A percentile compares a stretch with the other conserved stretches of the same genome.
Conservation (phyloP, 306 rosid genomes). For the Vicia faba region DNA sequence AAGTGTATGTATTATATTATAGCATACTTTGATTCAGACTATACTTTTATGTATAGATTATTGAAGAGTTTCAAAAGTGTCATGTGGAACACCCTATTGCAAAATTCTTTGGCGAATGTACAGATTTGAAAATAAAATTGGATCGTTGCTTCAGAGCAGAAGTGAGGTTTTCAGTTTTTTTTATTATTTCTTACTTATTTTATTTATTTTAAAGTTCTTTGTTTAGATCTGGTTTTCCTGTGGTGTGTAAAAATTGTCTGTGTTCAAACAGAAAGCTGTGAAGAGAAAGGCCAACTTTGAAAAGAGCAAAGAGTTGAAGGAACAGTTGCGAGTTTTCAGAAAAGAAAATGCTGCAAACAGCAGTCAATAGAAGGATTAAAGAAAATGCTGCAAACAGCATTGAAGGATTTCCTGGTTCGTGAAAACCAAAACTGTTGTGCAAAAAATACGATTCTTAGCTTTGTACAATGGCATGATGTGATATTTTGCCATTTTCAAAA, state of each 20-base stretch:
- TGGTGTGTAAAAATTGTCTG: not conserved
- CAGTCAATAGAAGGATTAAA: conserved; percentile 48
- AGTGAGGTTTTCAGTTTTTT: conserved; percentile 45
- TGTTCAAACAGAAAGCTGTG: conserved; percentile 77
- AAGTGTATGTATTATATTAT: too few relatives aligned
- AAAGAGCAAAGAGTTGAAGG: conserved; percentile 78
- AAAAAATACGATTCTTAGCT: conserved; percentile 3
- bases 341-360: conserved; percentile 61
- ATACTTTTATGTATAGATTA: conserved; percentile 52
- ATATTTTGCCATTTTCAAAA: conserved; percentile 16
- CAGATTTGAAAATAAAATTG: conserved; percentile 83
- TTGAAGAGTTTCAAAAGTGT: conserved; percentile 83
- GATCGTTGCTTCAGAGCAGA: conserved; percentile 92
- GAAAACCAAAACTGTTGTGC: conserved; percentile 9
- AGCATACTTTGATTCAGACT: conserved; percentile 3
- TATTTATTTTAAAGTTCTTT: not conserved
- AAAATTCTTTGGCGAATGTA: conserved; percentile 89
- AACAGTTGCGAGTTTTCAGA: conserved; percentile 64
- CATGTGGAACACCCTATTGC: conserved; percentile 75
- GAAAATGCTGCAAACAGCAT: conserved; percentile 46
- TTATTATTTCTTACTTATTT: not conserved
- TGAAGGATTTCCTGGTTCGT: conserved; percentile 37
- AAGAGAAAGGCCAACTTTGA: conserved; percentile 96
- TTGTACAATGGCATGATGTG: not conserved
- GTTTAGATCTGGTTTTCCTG: not conserved